A percentile compares a stretch with the other conserved stretches of the same genome.
Evolutionary conservation across 768 basidiomycete genomes (phyloP).

Genomic region (Galerina marginata): DNA sequence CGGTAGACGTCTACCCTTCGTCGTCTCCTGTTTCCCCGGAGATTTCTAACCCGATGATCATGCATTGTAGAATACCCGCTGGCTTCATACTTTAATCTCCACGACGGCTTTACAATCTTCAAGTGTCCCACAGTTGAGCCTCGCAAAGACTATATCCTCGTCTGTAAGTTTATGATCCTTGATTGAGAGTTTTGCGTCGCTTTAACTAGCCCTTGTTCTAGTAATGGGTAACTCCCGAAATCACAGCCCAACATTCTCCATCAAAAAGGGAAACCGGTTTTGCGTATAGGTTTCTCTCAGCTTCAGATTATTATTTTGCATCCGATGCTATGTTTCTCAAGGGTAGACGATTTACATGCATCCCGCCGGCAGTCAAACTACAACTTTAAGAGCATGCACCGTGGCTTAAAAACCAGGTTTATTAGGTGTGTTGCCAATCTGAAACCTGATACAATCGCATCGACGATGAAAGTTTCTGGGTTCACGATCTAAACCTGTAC

Average conservation of each 20-base stretch:
- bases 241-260: constrained; percentile 52
- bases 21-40: constrained; percentile 14
- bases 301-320: not conserved
- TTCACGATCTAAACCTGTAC: not conserved
- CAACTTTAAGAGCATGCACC: constrained; percentile 6
- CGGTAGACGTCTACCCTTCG: constrained; percentile 33
- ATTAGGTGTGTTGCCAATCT: constrained; percentile 11
- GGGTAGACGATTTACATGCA: not conserved
- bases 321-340: not conserved
- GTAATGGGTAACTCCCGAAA: constrained; percentile 68
- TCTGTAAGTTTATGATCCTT: constrained; percentile 44
- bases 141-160: constrained; percentile 51
- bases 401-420: constrained; percentile 10
- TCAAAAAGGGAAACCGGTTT: constrained; percentile 28
- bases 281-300: not conserved
- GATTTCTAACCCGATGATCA: constrained; percentile 12
- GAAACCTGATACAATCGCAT: constrained; percentile 7
- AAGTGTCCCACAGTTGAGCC: constrained; percentile 46
- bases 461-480: not conserved
- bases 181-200: not conserved
- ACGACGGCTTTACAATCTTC: constrained; percentile 44
- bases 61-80: constrained; percentile 52
- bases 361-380: constrained; percentile 13
- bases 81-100: constrained; percentile 50
- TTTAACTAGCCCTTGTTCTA: constrained; percentile 23